Base-by-base conservation (phyloP, 2,329 filamentous ascomycete species). In the Colletotrichum abscissum region DNA sequence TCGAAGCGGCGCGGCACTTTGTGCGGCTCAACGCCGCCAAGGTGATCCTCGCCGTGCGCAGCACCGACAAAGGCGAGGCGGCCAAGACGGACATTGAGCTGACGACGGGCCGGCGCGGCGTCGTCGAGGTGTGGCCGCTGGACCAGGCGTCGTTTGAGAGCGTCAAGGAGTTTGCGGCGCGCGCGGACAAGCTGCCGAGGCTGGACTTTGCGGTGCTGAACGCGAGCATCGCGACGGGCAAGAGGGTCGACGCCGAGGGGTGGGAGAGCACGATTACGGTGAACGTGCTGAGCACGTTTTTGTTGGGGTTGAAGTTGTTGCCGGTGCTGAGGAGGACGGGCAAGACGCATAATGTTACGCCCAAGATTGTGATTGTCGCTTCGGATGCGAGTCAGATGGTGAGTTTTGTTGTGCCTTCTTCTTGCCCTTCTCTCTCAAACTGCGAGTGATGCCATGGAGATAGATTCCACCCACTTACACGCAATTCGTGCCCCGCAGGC, bases 211-310 rank as follows among this genome's bases (percentile, higher is more conserved):
- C 84, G 1, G 66, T 86, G 5, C 78, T 79, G 59, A 85, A 84
- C 64, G 84, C 84, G 1, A 81, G 79, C 22, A 66, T 85, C 26
- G 72, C 69, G 7, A 22, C 52, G 4, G 69, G 22, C 46, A 56
- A 65, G 16, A 56, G 67, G 35, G 69, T 64, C 28, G 68, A 75
- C 16, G 63, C 78, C 24, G 84, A 86, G 68, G 86, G 84, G 2
- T 80, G 83, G 66, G 86, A 88, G 77, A 76, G 76, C 16, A 83
- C 79, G 33, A 76, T 88, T 62, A 84, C 83, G 4, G 82, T 88
- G 58, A 88, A 89, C 75, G 83, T 88, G 22, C 78, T 89, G 46
- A 82, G 81, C 3, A 88, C 85, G 0, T 84, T 85, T 46, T 78
- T 88, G 33, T 79, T 88, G 66, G 82, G 83, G 0, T 55, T 88